Percentiles rank a stretch among this genome's conserved stretches.
Evolutionary conservation across 495 filamentous ascomycete genomes (phyloP).

Genomic region (Penicillium macrosclerotiorum): DNA sequence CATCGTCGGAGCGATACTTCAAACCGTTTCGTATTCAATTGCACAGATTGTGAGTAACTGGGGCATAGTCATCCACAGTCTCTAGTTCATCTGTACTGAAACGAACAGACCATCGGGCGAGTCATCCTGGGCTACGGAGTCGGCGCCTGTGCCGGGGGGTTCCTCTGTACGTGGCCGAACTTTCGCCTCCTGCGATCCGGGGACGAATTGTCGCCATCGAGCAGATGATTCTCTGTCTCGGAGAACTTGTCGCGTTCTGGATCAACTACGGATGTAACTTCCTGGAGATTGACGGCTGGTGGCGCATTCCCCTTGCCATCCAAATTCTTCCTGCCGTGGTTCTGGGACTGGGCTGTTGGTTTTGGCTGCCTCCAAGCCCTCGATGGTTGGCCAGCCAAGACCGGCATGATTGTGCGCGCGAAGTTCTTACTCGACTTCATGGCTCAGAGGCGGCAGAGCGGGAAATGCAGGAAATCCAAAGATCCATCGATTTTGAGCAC

Average conservation of each 20-base stretch:
- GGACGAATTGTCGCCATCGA: conserved; percentile 72
- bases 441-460: conserved; percentile 55
- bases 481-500: conserved; percentile 72
- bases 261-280: conserved; percentile 56
- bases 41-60: conserved; percentile 47
- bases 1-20: conserved; percentile 68
- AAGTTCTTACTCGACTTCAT: conserved; percentile 64
- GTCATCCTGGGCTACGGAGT: conserved; percentile 62
- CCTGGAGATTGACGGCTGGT: conserved; percentile 57
- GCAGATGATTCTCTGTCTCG: conserved; percentile 67
- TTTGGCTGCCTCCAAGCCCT: conserved; percentile 71
- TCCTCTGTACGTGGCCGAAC: conserved; percentile 66
- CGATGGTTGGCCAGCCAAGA: conserved; percentile 70
- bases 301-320: conserved; percentile 63
- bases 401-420: conserved; percentile 64
- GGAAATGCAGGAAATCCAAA: conserved; percentile 76
- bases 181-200: conserved; percentile 51
- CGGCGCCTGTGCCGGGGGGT: conserved; percentile 66
- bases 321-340: conserved; percentile 58
- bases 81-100: no score
- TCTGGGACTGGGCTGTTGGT: conserved; percentile 62
- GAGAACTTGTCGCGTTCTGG: conserved; percentile 80
- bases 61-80: no score
- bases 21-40: conserved; percentile 54
- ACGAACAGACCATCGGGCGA: conserved; percentile 36